Base-by-base conservation (phyloP, 2,329 filamentous ascomycete species). In the Diaporthe vaccinii region DNA sequence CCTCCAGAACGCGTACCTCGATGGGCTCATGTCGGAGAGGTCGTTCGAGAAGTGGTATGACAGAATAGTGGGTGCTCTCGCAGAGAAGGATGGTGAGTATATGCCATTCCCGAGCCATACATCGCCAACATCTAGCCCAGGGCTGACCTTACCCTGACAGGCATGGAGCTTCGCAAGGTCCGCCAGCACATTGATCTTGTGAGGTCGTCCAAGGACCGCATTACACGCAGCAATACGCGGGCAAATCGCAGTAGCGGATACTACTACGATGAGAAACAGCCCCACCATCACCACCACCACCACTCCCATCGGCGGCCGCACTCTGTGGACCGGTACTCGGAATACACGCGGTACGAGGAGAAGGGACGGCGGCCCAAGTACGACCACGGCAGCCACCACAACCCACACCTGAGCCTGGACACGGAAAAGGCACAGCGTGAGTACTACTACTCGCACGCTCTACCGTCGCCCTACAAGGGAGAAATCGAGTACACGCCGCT, bases 41-140 rank as follows among this genome's bases (percentile, higher is more conserved):
- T 79, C 80, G 55, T 81, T 78, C 31, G 78, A 81, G 55, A 73
- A 77, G 36, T 81, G 80, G 79, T 80, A 81, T 62, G 79, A 81
- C 76, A 79, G 74, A 62, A 79, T 81, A 34, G 62, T 80, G 70
- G 76, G 79, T 15, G 79, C 79, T 55, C 79, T 80, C 46, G 78
- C 80, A 41, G 79, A 81, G 67, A 80, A 79, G 67, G 78, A 82
- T 58, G 57, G 79, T 81, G 67, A 78, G 79, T 78, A 62, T 3
- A 10, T 8, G 14, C 25, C 44, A 2, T 10, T 17, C 25, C 28
- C 17, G 31, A 3, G 14, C 17, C 31, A 61, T 9, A 22, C 41
- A 8, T n/a, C 25, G 15, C 22, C 1, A 10, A 14, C 15, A 25
- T 10, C 9, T 12, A 41, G 28, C 31, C 44, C 20, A 15, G 12